Conservation (phyloP, 2,329 filamentous ascomycete species). For the Aspergillus nomiae region DNA sequence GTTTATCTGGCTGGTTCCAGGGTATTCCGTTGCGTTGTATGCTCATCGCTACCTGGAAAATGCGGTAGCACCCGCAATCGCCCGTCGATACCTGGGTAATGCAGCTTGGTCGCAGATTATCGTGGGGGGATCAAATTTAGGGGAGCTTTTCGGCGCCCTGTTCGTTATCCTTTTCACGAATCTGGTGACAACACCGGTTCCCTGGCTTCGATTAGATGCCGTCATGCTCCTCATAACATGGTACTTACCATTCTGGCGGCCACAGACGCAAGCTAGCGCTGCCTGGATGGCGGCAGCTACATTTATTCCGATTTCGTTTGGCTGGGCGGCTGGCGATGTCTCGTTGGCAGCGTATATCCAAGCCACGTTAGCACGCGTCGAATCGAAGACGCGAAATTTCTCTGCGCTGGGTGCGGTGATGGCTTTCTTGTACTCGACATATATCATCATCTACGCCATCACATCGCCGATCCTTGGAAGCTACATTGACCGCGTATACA, state of each 20-base stretch:
- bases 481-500: slow-evolving; percentile 20
- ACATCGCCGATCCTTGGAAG: slow-evolving; percentile 18
- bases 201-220: slow-evolving; percentile 19
- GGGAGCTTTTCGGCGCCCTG: slow-evolving; percentile 18
- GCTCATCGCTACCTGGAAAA: slow-evolving; percentile 20
- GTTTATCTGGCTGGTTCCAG: slow-evolving; percentile 19
- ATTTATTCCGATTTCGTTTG: slow-evolving; percentile 19
- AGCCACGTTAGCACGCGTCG: slow-evolving; percentile 16
- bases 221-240: slow-evolving; percentile 19
- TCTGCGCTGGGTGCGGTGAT: slow-evolving; percentile 18
- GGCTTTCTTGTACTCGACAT: slow-evolving; percentile 19
- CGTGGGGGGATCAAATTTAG: slow-evolving; percentile 19
- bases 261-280: slow-evolving; percentile 3
- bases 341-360: slow-evolving; percentile 21
- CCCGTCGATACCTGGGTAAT: slow-evolving; percentile 20
- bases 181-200: slow-evolving; percentile 15
- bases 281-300: slow-evolving; percentile 17
- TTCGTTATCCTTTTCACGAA: slow-evolving; percentile 18
- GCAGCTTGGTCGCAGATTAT: slow-evolving; percentile 20
- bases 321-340: slow-evolving; percentile 19
- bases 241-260: slow-evolving; percentile 19
- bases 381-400: slow-evolving; percentile 15
- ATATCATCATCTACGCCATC: slow-evolving; percentile 19
- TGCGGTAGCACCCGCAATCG: slow-evolving; percentile 15
- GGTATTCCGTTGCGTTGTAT: slow-evolving; percentile 18